Evolutionary conservation across 176 grass and related monocot genomes (phyloP).

Genomic region (Avena sativa): DNA sequence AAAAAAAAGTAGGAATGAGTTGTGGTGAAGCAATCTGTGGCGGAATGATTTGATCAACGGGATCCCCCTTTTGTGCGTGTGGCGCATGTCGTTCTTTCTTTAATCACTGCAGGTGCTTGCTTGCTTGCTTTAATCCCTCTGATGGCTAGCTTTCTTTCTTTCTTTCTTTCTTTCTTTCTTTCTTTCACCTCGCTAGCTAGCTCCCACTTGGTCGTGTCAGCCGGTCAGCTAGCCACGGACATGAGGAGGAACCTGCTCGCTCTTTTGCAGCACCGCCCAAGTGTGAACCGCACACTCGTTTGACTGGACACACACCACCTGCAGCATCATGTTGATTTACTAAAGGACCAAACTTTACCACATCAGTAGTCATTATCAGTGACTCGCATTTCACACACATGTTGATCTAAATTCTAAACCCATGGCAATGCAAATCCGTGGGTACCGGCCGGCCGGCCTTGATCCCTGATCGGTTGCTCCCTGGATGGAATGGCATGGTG

Average conservation of each 20-base stretch:
- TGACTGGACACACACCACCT: background rate
- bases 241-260: background rate
- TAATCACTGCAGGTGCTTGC: slow-evolving; percentile 45
- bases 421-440: slow-evolving; percentile 15
- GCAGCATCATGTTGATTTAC: background rate
- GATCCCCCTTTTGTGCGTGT: slow-evolving; percentile 48
- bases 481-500: background rate
- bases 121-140: slow-evolving; percentile 4
- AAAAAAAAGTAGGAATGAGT: slow-evolving; percentile 67
- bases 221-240: slow-evolving; percentile 2
- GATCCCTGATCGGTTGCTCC: background rate
- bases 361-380: background rate
- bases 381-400: background rate
- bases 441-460: background rate
- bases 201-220: slow-evolving; percentile 44
- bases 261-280: slow-evolving; percentile 43
- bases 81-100: slow-evolving; percentile 46
- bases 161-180: slow-evolving; percentile 11
- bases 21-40: slow-evolving; percentile 62
- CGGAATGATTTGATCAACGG: slow-evolving; percentile 40
- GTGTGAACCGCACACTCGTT: slow-evolving; percentile 38
- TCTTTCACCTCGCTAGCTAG: background rate
- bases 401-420: background rate
- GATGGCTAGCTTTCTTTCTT: background rate
- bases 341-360: slow-evolving; percentile 8